These are phyloP conservation scores for Xylariaceae sp. DNA, from an alignment of 2,329 filamentous ascomycete species.

Conservation along the genomic window DNA sequence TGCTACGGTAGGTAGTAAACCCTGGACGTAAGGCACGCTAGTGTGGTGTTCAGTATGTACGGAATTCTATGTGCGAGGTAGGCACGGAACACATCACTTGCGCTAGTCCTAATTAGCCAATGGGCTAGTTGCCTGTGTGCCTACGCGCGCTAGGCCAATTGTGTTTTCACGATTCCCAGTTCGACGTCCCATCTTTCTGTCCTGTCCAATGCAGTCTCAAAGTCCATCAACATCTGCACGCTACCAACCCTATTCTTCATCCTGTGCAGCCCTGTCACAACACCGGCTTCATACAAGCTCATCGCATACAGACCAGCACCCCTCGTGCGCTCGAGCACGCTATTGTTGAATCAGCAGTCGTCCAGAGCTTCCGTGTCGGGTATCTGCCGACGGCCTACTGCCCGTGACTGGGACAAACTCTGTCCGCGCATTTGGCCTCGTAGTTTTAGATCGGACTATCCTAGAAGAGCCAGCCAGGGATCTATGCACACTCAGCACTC, in stretches of 20 bases:
- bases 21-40: background rate
- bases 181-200: background rate
- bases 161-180: slow-evolving; percentile 23
- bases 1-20: background rate
- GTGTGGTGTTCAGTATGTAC: background rate
- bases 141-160: slow-evolving; percentile 15
- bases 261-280: background rate
- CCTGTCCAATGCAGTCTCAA: slow-evolving; percentile 28
- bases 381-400: background rate
- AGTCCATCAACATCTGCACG: slow-evolving; percentile 22
- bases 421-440: slow-evolving; percentile 2
- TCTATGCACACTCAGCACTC: slow-evolving; percentile 13
- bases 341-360: background rate
- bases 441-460: background rate
- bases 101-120: slow-evolving; percentile 3
- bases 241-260: slow-evolving; percentile 3
- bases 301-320: background rate
- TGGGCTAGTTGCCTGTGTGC: background rate
- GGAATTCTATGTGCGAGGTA: background rate
- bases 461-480: background rate
- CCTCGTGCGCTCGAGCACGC: background rate
- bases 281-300: background rate
- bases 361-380: background rate
- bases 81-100: background rate
- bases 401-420: slow-evolving; percentile 3